Base-by-base conservation (phyloP, 2,329 filamentous ascomycete species). In the Aulographum hederae region DNA sequence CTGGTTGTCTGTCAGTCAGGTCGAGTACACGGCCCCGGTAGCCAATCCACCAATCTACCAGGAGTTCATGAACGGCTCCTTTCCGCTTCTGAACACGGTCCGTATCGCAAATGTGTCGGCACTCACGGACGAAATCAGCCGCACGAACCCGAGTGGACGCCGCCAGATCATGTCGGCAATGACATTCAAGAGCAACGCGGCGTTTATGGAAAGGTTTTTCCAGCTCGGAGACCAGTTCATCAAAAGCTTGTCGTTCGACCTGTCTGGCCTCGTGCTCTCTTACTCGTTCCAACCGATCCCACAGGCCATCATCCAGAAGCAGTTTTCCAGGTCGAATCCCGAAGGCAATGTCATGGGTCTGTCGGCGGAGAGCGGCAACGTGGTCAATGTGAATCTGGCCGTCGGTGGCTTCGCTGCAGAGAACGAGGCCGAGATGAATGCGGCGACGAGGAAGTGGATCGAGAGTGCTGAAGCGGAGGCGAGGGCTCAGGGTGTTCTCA, bases 91-190 rank as follows among this genome's bases (percentile, higher is more conserved):
- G 27, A 17, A 28, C 8, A 28, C 27, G 6, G 16, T 17, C 10
- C 12, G 27, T 10, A 10, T 8, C 10, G 16, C 11, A 10, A 13
- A 8, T 10, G 8, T 10, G 8, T 13, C 10, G 2, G 35, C 44
- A 4, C 31, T 57, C 15, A 52, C 52, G 2, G 35, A 44, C n/a
- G 45, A 55, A 32, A 43, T 56, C 13, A 48, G 48, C 19, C 38
- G 34, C 2, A 38, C 41, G 19, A 52, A 52, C 28, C 53, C 51
- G 0, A 41, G 44, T 26, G 50, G 50, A 6, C 33, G 41, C 13
- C 40, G 43, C 3, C 37, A 51, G 25, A 39, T 37, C 1, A 52
- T 45, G 33, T 48, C 46, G 44, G 43, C 43, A 3, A 45, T 39
- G 28, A 40, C 43, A 2, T 42, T 41, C 28, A 50, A 46, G 32